A percentile compares a stretch with the other conserved stretches of the same genome.
phyloP scores from a whole-genome alignment of 2,329 filamentous ascomycete genomes.

The Emergomyces orientalis region DNA sequence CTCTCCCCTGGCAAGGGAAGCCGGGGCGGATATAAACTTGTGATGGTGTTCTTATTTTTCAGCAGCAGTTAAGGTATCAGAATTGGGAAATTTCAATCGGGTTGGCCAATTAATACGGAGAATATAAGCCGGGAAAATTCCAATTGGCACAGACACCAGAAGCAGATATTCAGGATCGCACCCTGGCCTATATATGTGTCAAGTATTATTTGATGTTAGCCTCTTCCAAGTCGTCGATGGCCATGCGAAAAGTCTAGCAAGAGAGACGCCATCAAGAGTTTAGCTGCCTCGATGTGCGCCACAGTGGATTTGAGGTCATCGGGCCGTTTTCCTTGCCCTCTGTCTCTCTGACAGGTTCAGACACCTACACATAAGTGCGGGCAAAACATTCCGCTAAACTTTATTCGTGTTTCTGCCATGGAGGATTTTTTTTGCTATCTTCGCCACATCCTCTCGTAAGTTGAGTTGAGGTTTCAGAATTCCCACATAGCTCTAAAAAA shows the following conservation, averaged over 20 bases:
- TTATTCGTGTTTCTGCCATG: neutral
- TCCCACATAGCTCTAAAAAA: neutral
- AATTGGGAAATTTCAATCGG: neutral
- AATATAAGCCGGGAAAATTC: neutral
- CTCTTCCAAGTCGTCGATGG: neutral
- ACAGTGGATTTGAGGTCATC: neutral
- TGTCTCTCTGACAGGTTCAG: neutral
- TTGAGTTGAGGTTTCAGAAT: neutral
- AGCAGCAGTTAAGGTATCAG: neutral
- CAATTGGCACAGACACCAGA: neutral
- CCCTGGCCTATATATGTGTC: neutral
- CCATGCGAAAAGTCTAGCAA: neutral
- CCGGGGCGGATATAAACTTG: no score
- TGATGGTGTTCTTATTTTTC: neutral
- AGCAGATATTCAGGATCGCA: neutral
- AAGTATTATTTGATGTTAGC: neutral
- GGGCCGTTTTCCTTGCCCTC: neutral
- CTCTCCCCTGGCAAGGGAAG: no score
- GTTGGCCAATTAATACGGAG: neutral
- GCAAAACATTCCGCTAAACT: neutral
- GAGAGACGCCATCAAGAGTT: neutral
- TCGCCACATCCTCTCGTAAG: no score
- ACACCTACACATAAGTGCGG: neutral
- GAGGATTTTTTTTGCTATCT: neutral
- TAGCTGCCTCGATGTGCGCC: neutral